Percentiles rank a stretch among this genome's conserved stretches.
phyloP scores from a whole-genome alignment of 306 rosid genomes.

The Ormosia emarginata region DNA sequence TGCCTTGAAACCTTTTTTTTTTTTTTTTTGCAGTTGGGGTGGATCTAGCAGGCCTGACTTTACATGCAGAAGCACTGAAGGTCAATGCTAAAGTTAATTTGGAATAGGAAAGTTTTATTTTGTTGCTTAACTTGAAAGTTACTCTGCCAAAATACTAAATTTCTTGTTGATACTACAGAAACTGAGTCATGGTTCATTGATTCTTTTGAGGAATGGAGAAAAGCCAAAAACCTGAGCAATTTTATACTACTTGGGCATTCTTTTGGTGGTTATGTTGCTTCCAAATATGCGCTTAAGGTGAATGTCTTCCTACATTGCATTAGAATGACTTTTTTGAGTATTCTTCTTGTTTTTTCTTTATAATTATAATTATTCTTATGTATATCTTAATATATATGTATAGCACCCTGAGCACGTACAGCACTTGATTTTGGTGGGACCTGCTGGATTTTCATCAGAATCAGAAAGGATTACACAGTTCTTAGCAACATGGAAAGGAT shows the following conservation, averaged over 20 bases:
- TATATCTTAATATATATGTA: constrained; percentile 19
- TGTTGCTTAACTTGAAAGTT: constrained; percentile 10
- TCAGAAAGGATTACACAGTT: constrained; percentile 63
- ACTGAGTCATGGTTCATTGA: constrained; percentile 95
- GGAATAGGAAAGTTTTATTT: not conserved
- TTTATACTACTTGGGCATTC: constrained; percentile 94
- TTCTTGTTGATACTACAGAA: constrained; percentile 54
- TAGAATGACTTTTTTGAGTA: not conserved
- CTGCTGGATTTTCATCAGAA: constrained; percentile 75
- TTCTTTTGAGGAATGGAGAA: constrained; percentile 97
- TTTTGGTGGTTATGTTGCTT: constrained; percentile 95
- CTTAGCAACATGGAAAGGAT: constrained; percentile 90
- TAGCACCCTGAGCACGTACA: constrained; percentile 95
- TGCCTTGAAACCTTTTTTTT: not conserved
- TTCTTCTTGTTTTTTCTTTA: not conserved
- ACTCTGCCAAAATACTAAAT: constrained; percentile 15
- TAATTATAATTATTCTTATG: constrained; percentile 20
- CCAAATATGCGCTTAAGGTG: constrained; percentile 94
- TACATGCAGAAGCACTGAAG: constrained; percentile 94
- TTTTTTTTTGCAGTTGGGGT: constrained; percentile 79
- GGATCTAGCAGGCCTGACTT: constrained; percentile 99
- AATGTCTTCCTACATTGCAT: constrained; percentile 18
- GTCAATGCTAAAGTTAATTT: constrained; percentile 36
- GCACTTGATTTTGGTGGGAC: constrained; percentile 86
- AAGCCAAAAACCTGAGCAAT: constrained; percentile 81